A percentile compares a stretch with the other conserved stretches of the same genome.
phyloP scores from a whole-genome alignment of 305 asterid species.

The Fraxinus paxiana region DNA sequence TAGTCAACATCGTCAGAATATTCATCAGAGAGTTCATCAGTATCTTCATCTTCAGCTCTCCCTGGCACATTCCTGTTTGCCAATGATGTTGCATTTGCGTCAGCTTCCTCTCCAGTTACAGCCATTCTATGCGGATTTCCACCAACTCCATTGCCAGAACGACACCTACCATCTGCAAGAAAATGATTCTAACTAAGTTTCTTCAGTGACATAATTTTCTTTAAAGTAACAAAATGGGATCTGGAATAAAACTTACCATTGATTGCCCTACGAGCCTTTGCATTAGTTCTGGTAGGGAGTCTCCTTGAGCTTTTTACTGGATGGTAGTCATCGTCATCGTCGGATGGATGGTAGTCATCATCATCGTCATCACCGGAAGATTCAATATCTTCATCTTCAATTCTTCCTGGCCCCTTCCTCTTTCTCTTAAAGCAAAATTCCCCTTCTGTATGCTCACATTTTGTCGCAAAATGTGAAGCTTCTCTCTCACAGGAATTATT shows the following conservation, averaged over 20 bases:
- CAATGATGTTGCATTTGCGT: neutral
- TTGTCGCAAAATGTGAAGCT: constrained; percentile 33
- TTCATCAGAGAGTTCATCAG: neutral
- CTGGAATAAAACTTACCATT: neutral
- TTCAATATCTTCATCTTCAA: neutral
- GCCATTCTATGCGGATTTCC: neutral
- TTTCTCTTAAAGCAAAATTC: constrained; percentile 5
- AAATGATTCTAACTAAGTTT: neutral
- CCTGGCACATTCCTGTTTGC: neutral
- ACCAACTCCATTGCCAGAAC: neutral
- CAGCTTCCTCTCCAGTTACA: neutral
- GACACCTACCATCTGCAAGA: neutral
- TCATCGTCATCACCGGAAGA: neutral
- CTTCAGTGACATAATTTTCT: neutral
- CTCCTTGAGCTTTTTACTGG: neutral
- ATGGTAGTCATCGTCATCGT: neutral
- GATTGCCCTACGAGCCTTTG: neutral
- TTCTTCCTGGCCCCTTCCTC: constrained; percentile 5
- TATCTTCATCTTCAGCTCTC: neutral
- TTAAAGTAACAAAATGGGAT: neutral
- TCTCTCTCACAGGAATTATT: constrained; percentile 33
- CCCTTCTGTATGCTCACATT: constrained; percentile 26
- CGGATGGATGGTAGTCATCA: neutral
- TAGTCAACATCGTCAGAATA: neutral
- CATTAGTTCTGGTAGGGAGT: neutral